phyloP scores from a whole-genome alignment of 441 rosid species.

The Arabidopsis lyrata region DNA sequence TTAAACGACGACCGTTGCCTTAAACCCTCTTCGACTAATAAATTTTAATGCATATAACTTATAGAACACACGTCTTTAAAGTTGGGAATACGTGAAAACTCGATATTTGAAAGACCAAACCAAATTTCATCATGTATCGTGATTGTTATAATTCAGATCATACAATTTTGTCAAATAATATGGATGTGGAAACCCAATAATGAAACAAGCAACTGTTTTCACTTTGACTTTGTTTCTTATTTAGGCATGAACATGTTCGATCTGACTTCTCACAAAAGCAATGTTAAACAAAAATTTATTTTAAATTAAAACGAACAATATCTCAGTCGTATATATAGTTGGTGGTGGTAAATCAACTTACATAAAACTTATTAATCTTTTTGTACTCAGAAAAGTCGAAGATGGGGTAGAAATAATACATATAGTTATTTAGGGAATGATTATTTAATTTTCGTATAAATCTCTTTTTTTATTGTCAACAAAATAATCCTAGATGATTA shows the following conservation, averaged over 20 bases:
- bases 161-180: background rate
- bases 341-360: slow-evolving; percentile 2
- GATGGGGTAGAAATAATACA: background rate
- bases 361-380: background rate
- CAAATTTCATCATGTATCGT: background rate
- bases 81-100: background rate
- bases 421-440: background rate
- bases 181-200: background rate
- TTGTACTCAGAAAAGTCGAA: background rate
- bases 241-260: background rate
- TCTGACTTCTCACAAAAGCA: background rate
- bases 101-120: background rate
- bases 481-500: slow-evolving; percentile 30
- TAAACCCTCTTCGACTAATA: background rate
- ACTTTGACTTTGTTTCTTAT: background rate
- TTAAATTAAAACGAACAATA: background rate
- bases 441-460: background rate
- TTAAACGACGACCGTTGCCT: background rate
- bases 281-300: background rate
- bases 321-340: background rate
- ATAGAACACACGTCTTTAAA: background rate
- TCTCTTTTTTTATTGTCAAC: background rate
- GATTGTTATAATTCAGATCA: background rate
- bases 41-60: background rate
- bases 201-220: background rate